A percentile compares a stretch with the other conserved stretches of the same genome.
These are phyloP conservation scores for Talaromyces islandicus DNA, from an alignment of 2,329 filamentous ascomycete species.

Conservation along the genomic window DNA sequence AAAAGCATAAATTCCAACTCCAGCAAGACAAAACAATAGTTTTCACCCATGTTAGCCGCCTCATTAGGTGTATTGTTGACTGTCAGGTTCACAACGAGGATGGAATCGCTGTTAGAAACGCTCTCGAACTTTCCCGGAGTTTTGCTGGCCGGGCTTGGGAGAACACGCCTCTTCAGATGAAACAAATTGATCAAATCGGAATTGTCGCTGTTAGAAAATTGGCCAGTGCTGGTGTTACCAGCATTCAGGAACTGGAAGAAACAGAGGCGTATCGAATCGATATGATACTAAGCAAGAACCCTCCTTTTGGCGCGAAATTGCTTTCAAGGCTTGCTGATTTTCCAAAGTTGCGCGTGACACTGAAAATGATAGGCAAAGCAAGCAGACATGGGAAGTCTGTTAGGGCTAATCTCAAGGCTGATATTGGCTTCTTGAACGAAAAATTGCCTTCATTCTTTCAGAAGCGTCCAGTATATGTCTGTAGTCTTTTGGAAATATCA, in stretches of 20 bases:
- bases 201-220: conserved; percentile 69
- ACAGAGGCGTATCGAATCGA: conserved; percentile 70
- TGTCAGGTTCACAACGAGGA: conserved; percentile 62
- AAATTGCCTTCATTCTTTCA: conserved; percentile 57
- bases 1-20: conserved; percentile 52
- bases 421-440: conserved; percentile 67
- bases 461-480: conserved; percentile 60
- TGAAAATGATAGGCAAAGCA: conserved; percentile 45
- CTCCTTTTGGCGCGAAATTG: conserved; percentile 71
- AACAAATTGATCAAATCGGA: conserved; percentile 76
- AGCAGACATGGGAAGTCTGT: conserved; percentile 37
- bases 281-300: conserved; percentile 67
- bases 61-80: conserved; percentile 71
- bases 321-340: conserved; percentile 62
- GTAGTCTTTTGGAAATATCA: conserved; percentile 66
- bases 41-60: conserved; percentile 62
- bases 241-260: conserved; percentile 62
- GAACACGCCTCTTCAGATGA: conserved; percentile 69
- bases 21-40: conserved; percentile 57
- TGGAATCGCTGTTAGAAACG: conserved; percentile 59
- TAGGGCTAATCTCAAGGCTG: conserved; percentile 58
- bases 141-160: conserved; percentile 77
- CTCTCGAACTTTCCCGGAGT: conserved; percentile 71
- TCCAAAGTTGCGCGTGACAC: conserved; percentile 57
- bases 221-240: conserved; percentile 62